Evolutionary conservation across 2,329 filamentous ascomycete genomes (phyloP), one percentile per base, ranked within the genome.

Genomic region (Penicillium olsonii): DNA sequence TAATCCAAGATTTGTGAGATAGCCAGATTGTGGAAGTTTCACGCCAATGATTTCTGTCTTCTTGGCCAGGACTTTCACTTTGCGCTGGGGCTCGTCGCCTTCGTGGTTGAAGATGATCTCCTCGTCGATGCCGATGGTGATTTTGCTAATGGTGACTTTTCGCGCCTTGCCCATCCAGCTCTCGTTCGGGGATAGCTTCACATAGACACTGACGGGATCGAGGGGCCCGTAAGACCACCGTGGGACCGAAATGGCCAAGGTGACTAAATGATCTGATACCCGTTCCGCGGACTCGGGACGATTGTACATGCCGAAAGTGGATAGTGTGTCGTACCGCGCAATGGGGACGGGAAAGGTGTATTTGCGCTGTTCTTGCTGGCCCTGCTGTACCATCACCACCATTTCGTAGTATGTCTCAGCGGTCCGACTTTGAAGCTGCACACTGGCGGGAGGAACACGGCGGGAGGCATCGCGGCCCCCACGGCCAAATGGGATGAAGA

Each of bases 241-340:
- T 19, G 94, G 92, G 58, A 99, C 78, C 53, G 91, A 95, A 60
- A 96, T 95, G 38, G 89, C 90, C 46, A 97, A 77, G 8, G 90
- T 95, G 53, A 97, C 90, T 46, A 97, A 77, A 70, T 95, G 94
- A 74, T 97, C 94, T 43, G 88, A 84, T 26, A 91, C 89, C 52
- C 86, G 84, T 63, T 95, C 87, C 48, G 90, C 90, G 51, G 87
- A 88, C 71, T 96, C 92, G 14, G 92, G 92, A 46, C 91, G 87
- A 74, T 97, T 97, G 78, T 97, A 99, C 94, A 97, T 97, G 72
- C 94, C 94, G 75, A 99, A 99, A 1, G 94, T 97, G 35, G 92
- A 96, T 41, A 99, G 78, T 1, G 92, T 99, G 71, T 99, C 94
- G 75, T 97, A 99, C 67, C 94, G 83, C 59, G 90, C 85, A 61